Evolutionary conservation across 2,329 filamentous ascomycete species (phyloP), one percentile per base, ranked within the genome.

Genomic region (Cercospora beticola): DNA sequence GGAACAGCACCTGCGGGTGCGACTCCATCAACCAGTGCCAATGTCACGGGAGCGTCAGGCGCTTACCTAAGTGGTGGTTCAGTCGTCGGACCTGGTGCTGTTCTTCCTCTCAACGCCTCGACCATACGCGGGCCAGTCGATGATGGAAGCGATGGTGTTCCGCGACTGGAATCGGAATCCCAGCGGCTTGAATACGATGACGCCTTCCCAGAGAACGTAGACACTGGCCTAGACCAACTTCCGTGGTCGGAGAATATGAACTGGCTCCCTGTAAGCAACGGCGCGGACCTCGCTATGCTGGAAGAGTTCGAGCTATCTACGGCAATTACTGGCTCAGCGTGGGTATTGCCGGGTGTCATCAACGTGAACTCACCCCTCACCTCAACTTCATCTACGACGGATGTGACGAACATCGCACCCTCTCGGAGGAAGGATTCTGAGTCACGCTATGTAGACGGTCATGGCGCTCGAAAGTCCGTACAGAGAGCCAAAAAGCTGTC

Each of bases 201-300:
- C 7, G 5, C 56, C 18, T 31, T 59, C 28, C 12, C 31, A 14
- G 26, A 59, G 30, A 12, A 36, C 1, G 56, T 21, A 30, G 5
- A 26, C n/a, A 21, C 56, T 21, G 28, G 56, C 16, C 16, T 59
- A 4, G 56, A 31, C 16, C 56, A 31, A 10, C 40, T 62, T 7
- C 57, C 40, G 21, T 57, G 31, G 40, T 60, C 18, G 4, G 30
- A 33, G 49, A 54, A 36, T 23, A 58, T 54, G 43, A 64, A 57
- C 43, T 64, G 30, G 60, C 61, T 57, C 1, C 65, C 36, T 14
- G 46, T 64, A 9, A 54, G 46, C 65, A 43, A 46, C 31, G 21
- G n/a, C 63, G 7, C 54, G 26, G 36, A 54, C 61, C 36, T 54
- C 5, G 56, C 36, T 12, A 23, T 64, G 30, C 52, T 64, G 28